phyloP scores from a whole-genome alignment of 345 rosid genomes.

The Lepidium sativum region DNA sequence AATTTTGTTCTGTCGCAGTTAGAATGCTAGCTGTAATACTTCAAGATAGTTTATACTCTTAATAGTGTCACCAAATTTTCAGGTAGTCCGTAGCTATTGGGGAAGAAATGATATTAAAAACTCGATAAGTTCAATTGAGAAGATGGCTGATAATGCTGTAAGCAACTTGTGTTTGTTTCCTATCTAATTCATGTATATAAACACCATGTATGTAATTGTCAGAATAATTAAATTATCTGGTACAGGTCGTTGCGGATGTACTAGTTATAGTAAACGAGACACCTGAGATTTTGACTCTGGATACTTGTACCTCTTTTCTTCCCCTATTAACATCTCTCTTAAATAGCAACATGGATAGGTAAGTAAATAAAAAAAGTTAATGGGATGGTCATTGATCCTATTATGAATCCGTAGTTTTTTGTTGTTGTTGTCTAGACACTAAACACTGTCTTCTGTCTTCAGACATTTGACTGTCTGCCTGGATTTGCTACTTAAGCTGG shows the following conservation, averaged over 20 bases:
- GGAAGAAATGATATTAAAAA: conserved; percentile 78
- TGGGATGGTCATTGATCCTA: not conserved
- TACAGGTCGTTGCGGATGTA: conserved; percentile 86
- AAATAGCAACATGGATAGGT: conserved; percentile 82
- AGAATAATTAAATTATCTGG: not conserved
- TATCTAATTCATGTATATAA: not conserved
- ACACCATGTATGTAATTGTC: not conserved
- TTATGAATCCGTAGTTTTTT: not conserved
- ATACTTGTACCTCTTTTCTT: conserved; percentile 74
- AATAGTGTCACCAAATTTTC: conserved; percentile 22
- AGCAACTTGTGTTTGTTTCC: conserved; percentile 18
- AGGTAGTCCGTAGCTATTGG: conserved; percentile 88
- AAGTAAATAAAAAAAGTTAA: conserved; percentile 3
- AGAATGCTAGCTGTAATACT: conserved; percentile 3
- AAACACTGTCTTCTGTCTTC: not conserved
- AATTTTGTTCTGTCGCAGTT: not conserved
- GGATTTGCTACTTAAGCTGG: conserved; percentile 83
- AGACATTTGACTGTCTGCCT: conserved; percentile 83
- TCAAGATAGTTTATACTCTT: conserved; percentile 2
- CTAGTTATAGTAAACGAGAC: conserved; percentile 51
- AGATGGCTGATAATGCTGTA: conserved; percentile 94
- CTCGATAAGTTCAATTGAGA: conserved; percentile 68
- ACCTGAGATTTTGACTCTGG: conserved; percentile 65
- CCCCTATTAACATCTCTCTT: conserved; percentile 73
- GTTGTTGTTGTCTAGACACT: not conserved